A percentile compares a stretch with the other conserved stretches of the same genome.
Conservation (phyloP, 2,329 filamentous ascomycete genomes). For the Lasiodiplodia sp. region DNA sequence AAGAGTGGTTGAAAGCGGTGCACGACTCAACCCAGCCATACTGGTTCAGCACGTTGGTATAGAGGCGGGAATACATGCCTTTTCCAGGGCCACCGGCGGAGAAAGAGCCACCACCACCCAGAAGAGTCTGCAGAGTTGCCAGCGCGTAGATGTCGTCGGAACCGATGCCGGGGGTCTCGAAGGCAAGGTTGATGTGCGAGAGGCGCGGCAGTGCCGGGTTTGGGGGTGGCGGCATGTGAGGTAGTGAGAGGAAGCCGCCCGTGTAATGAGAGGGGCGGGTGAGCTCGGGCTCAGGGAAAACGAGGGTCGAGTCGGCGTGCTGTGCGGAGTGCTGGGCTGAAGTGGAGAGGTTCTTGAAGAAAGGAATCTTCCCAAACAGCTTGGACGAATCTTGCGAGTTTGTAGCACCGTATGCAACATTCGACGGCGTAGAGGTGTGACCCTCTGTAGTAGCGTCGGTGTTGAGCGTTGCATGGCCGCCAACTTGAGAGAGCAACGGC, state of each 20-base stretch:
- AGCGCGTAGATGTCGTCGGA: conserved; percentile 95
- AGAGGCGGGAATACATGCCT: conserved; percentile 98
- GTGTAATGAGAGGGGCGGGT: conserved; percentile 80
- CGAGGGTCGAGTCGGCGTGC: conserved; percentile 36
- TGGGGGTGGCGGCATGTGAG: conserved; percentile 76
- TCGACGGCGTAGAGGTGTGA: conserved; percentile 25
- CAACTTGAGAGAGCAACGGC: conserved; percentile 58
- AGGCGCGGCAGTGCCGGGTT: conserved; percentile 81
- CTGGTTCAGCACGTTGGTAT: conserved; percentile 97
- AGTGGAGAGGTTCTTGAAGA: conserved; percentile 87
- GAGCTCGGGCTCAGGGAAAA: conserved; percentile 62
- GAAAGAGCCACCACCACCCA: conserved; percentile 95
- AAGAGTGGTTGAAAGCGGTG: conserved; percentile 95
- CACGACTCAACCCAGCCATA: conserved; percentile 97
- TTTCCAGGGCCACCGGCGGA: conserved; percentile 96
- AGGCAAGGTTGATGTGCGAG: conserved; percentile 93
- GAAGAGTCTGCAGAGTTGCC: conserved; percentile 91
- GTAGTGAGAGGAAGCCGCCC: conserved; percentile 88
- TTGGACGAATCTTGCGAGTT: conserved; percentile 64
- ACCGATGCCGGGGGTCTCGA: conserved; percentile 90
- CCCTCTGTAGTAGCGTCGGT: conserved; percentile 34
- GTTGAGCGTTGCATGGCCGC: conserved; percentile 59
- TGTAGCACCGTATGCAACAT: conserved; percentile 34
- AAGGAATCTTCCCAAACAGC: conserved; percentile 82
- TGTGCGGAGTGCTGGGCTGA: conserved; percentile 69